Conservation (phyloP, 768 basidiomycete species). For the Phlebiopsis gigantea region DNA sequence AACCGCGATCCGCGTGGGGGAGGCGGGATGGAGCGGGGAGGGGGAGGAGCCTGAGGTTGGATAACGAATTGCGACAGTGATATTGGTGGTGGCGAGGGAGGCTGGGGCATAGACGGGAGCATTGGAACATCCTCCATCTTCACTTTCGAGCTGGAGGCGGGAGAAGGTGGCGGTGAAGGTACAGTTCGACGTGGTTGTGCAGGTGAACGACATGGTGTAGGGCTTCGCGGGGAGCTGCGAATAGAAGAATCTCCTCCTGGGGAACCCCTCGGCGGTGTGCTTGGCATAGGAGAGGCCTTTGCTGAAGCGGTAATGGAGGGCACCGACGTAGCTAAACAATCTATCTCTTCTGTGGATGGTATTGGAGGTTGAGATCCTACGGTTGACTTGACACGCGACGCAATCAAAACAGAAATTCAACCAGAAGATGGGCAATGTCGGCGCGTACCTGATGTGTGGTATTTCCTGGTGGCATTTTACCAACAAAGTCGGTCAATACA, state of each 20-base stretch:
- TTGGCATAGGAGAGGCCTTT: not conserved
- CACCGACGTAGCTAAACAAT: not conserved
- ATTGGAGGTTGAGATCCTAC: not conserved
- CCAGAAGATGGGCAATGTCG: not conserved
- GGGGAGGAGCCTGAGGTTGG: not conserved
- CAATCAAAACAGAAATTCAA: not conserved
- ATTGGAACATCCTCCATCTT: conserved; percentile 12
- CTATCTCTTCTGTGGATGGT: not conserved
- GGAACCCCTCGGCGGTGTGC: not conserved
- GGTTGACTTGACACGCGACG: not conserved
- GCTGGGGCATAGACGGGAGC: not conserved
- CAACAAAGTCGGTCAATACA: conserved; percentile 39
- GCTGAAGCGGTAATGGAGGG: not conserved
- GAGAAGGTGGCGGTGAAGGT: conserved; percentile 21
- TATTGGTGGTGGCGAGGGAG: not conserved
- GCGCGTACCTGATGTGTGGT: not conserved
- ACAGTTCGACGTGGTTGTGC: not conserved
- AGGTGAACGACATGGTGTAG: not conserved
- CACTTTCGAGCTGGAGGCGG: conserved; percentile 36
- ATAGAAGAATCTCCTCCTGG: not conserved
- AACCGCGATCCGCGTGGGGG: not conserved
- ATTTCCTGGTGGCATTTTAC: not conserved
- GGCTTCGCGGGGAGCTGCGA: not conserved
- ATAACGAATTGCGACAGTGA: not conserved
- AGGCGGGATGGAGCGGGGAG: not conserved